phyloP scores from a whole-genome alignment of 495 filamentous ascomycete genomes.

The Penicillium angulare region DNA sequence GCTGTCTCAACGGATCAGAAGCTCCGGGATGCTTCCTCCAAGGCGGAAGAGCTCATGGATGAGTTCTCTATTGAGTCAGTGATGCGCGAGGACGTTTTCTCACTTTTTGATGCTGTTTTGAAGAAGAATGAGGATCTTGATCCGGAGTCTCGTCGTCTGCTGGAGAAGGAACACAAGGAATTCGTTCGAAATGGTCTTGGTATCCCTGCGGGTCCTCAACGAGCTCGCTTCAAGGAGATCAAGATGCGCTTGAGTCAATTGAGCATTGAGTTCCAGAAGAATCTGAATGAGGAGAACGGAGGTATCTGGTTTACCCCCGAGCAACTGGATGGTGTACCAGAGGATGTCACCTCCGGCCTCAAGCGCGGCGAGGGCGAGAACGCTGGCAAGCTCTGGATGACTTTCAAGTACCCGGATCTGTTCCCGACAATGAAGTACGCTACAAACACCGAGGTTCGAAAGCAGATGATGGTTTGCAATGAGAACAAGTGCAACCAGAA shows the following conservation, averaged over 20 bases:
- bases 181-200: constrained; percentile 64
- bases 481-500: constrained; percentile 89
- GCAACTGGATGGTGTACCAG: constrained; percentile 62
- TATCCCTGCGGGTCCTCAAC: constrained; percentile 57
- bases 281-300: constrained; percentile 66
- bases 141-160: constrained; percentile 58
- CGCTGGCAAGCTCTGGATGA: constrained; percentile 60
- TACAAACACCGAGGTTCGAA: constrained; percentile 55
- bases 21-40: constrained; percentile 68
- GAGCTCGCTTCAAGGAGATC: constrained; percentile 70
- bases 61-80: constrained; percentile 63
- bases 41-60: constrained; percentile 65
- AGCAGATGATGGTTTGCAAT: constrained; percentile 57
- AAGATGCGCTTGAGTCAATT: constrained; percentile 67
- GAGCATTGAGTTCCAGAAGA: constrained; percentile 66
- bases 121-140: constrained; percentile 60
- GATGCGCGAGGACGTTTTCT: constrained; percentile 69
- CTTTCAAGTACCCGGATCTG: constrained; percentile 69
- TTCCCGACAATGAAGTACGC: constrained; percentile 66
- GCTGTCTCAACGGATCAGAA: constrained; percentile 68
- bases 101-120: constrained; percentile 59
- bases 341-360: constrained; percentile 60
- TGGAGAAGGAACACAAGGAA: constrained; percentile 68
- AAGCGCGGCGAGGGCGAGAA: constrained; percentile 72
- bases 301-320: constrained; percentile 63